phyloP scores from a whole-genome alignment of 257 asterid species.

The Echium plantagineum region DNA sequence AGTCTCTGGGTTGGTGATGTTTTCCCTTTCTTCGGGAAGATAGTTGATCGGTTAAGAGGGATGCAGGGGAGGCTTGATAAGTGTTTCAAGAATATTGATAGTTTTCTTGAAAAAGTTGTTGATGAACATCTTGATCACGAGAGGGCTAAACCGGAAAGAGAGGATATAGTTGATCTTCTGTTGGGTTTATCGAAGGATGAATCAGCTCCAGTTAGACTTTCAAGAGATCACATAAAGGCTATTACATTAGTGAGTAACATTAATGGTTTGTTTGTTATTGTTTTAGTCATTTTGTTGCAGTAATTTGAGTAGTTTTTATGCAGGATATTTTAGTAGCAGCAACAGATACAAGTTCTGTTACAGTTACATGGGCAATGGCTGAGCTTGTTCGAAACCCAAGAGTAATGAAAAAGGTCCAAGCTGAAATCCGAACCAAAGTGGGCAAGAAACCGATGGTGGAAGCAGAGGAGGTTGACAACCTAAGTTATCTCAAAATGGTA shows the following conservation, averaged over 20 bases:
- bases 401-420: slow-evolving; percentile 16
- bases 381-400: not conserved
- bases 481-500: slow-evolving; percentile 8
- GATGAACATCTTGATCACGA: slow-evolving; percentile 1
- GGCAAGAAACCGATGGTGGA: not conserved
- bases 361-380: not conserved
- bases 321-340: slow-evolving; percentile 20
- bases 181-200: not conserved
- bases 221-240: not conserved
- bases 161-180: not conserved
- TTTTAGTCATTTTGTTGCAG: too few species aligned
- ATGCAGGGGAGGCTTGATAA: not conserved
- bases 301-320: too few species aligned
- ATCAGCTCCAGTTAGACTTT: not conserved
- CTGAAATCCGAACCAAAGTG: slow-evolving; percentile 2
- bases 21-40: not conserved
- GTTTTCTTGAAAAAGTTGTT: not conserved
- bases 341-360: slow-evolving; percentile 12
- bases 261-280: too few species aligned
- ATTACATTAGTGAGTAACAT: not conserved
- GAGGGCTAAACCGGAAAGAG: not conserved
- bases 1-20: not conserved
- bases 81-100: not conserved
- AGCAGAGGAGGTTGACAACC: not conserved
- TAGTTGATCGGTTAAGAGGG: not conserved